Conservation (phyloP, 768 basidiomycete genomes). For the Fibroporia radiculosa region DNA sequence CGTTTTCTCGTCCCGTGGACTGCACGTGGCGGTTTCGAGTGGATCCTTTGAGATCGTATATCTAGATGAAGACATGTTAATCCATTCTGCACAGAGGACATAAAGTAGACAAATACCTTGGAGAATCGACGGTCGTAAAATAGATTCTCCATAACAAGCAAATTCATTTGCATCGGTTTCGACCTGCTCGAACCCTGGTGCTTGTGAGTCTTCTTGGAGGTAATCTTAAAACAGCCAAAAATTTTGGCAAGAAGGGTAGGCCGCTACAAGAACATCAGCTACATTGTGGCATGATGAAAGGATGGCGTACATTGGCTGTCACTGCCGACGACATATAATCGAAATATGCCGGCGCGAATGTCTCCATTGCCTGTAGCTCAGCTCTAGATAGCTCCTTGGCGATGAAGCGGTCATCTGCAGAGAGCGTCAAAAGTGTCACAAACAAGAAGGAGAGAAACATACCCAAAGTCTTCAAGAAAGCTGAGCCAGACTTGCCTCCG, state of each 20-base stretch:
- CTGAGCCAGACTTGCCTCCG: conserved; percentile 95
- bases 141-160: conserved; percentile 96
- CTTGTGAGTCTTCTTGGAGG: conserved; percentile 74
- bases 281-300: background rate
- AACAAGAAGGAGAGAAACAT: background rate
- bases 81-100: background rate
- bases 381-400: conserved; percentile 90
- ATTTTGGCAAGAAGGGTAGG: conserved; percentile 95
- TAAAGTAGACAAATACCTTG: conserved; percentile 43
- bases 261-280: conserved; percentile 41
- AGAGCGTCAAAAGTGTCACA: background rate
- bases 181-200: conserved; percentile 58
- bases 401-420: conserved; percentile 91
- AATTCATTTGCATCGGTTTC: conserved; percentile 86
- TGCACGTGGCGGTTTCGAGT: conserved; percentile 90
- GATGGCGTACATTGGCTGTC: conserved; percentile 59
- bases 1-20: conserved; percentile 83
- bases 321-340: conserved; percentile 97
- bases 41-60: conserved; percentile 96
- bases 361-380: conserved; percentile 92
- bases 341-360: conserved; percentile 96
- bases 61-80: too few species aligned
- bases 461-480: conserved; percentile 95
- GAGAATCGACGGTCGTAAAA: conserved; percentile 91
- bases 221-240: conserved; percentile 93